Evolutionary conservation across 345 rosid genomes (phyloP), one percentile per base, ranked within the genome.

Genomic region (Syzygium jambos): DNA sequence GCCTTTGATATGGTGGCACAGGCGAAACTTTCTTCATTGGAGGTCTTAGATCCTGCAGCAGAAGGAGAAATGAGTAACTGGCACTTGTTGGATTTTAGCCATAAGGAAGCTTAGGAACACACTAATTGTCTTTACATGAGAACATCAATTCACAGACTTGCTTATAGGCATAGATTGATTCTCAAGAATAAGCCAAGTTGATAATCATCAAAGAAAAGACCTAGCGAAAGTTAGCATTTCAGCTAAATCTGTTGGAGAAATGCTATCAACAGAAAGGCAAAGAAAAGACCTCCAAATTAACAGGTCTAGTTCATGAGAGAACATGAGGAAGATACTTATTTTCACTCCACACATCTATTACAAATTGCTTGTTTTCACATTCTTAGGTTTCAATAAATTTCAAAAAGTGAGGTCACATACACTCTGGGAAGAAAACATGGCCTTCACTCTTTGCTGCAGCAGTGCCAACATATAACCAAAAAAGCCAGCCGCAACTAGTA

Each of bases 401-500:
- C 49, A 19, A 34, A 34, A 73, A 41, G 80, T 73, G 49, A 73
- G 27, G 80, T 84, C 38, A 90, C 98, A 93, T 88, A 94, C 99
- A 80, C 89, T 85, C 54, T 86, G 89, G 15, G 93, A 90, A 85
- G 98, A 94, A 90, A 96, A 96, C 87, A 96, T 86, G 5, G 92
- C 87, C 86, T 90, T 94, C 63, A 95, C 92, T 90, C 96, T 88
- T 52, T 92, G 94, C 89, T 95, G 96, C 91, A 98, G 93, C 92
- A 96, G 86, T 29, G 99, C 99, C 56, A 98, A 89, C 96, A 98
- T 94, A 88, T 96, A 98, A 54, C 98, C 99, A 61, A 95, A 94
- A 92, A 98, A 95, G 61, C 85, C 96, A 83, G 98, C 96, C 21
- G 93, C 96, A 56, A 89, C 91, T 52, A 98, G 98, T 93, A 95